Evolutionary conservation across 352 stramenopile species (phyloP).

Genomic region (Pythium biforme): DNA sequence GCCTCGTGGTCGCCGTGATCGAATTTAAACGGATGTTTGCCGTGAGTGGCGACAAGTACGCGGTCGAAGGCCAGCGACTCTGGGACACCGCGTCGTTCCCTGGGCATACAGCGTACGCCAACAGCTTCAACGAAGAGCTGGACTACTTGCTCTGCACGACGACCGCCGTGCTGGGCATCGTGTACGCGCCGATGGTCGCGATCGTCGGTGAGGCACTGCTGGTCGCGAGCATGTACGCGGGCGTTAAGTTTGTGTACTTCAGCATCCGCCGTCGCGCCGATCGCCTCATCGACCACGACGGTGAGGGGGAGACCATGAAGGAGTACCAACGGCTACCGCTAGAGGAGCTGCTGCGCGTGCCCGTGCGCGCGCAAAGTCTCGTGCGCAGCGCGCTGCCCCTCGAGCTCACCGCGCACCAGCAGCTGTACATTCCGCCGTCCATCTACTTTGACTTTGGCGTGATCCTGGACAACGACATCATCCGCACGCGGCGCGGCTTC

Average conservation of each 20-base stretch:
- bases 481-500: constrained; percentile 55
- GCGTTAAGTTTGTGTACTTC: constrained; percentile 22
- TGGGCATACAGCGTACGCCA: constrained; percentile 32
- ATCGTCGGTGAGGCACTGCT: constrained; percentile 35
- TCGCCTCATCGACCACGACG: constrained; percentile 15
- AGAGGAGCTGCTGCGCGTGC: constrained; percentile 46
- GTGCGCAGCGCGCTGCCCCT: constrained; percentile 39
- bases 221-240: constrained; percentile 23
- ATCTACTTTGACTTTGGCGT: constrained; percentile 65
- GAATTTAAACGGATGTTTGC: constrained; percentile 31
- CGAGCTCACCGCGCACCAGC: constrained; percentile 31
- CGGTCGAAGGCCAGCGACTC: constrained; percentile 36
- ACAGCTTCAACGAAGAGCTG: constrained; percentile 54
- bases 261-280: not conserved
- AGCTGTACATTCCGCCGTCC: constrained; percentile 46
- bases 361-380: constrained; percentile 49
- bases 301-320: not conserved
- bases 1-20: constrained; percentile 26
- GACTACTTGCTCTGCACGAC: constrained; percentile 40
- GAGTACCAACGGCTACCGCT: constrained; percentile 47
- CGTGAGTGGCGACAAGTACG: constrained; percentile 33
- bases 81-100: constrained; percentile 37
- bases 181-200: constrained; percentile 37
- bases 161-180: constrained; percentile 18
- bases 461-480: constrained; percentile 40